Base-by-base conservation (phyloP, 2,329 filamentous ascomycete species). In the Fusarium burgessii region DNA sequence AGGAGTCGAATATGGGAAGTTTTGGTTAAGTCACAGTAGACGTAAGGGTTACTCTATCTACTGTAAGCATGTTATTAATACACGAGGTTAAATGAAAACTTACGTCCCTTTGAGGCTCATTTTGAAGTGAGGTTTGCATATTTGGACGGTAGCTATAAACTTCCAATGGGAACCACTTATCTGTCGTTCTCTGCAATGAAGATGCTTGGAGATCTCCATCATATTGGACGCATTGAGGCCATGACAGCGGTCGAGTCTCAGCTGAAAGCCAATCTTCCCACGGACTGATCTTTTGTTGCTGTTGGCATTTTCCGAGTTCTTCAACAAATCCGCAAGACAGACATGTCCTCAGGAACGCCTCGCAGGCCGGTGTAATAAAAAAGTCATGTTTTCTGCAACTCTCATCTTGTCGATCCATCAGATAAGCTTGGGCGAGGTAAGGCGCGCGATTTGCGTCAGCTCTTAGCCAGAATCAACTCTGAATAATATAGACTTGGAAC, bases 21-120 rank as follows among this genome's bases (percentile, higher is more conserved):
- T 2, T 7, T 14, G n/a, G n/a, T n/a, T 0, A 35, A n/a, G 3
- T 18, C n/a, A 23, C n/a, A 7, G 15, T 49, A 49, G 15, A 35
- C 2, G 0, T 49, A 49, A 23, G n/a, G 29, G 11, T 14, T 49
- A 1, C 1, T 7, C 46, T 49, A 1, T 23, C 0, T 33, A 18
- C 6, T 3, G 2, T 49, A 17, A 17, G 29, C 7, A 18, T 3
- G 15, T 3, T 20, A 7, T 2, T 18, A 2, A 10, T 10, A 0
- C 2, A 3, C 18, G 0, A 18, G 2, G 5, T 0, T 4, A 4
- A 18, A 1, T 0, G 7, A 0, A 23, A 6, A 6, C 7, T 2
- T 3, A 33, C 29, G 12, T 49, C 29, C 9, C 15, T 18, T 7
- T 35, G 29, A 35, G 29, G 7, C 10, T 18, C 7, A 1, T 8